phyloP scores from a whole-genome alignment of 768 basidiomycete genomes.

The Megacollybia marginata region DNA sequence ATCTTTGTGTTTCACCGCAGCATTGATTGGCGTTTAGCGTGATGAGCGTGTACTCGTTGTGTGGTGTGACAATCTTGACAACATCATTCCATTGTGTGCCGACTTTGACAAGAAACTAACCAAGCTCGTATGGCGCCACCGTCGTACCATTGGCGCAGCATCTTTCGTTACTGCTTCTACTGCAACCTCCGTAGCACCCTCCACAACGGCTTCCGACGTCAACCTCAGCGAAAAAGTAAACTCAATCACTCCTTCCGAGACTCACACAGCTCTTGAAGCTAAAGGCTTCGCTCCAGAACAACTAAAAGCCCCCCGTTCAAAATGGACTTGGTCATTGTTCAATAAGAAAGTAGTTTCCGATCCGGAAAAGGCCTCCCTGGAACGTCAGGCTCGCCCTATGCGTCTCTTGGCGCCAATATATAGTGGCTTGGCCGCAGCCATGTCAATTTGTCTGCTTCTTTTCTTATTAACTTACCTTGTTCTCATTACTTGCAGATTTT shows the following conservation, averaged over 20 bases:
- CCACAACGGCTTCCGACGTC: constrained; percentile 44
- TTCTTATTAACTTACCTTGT: background rate
- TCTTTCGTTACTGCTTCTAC: constrained; percentile 32
- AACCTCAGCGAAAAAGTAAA: constrained; percentile 45
- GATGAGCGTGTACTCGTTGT: constrained; percentile 78
- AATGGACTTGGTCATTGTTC: constrained; percentile 41
- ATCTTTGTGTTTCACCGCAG: background rate
- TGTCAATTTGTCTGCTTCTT: constrained; percentile 52
- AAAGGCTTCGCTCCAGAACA: constrained; percentile 9
- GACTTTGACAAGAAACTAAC: constrained; percentile 69
- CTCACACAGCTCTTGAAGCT: constrained; percentile 17
- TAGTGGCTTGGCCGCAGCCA: constrained; percentile 57
- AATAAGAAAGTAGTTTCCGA: constrained; percentile 31
- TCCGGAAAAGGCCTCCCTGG: constrained; percentile 39
- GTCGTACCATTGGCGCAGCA: constrained; percentile 23
- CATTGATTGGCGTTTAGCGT: constrained; percentile 36
- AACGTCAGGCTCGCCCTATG: constrained; percentile 34
- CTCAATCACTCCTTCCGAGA: constrained; percentile 20
- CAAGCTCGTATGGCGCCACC: constrained; percentile 47
- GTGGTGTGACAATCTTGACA: constrained; percentile 81
- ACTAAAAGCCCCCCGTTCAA: background rate
- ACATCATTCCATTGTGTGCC: constrained; percentile 62
- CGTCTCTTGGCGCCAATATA: constrained; percentile 70
- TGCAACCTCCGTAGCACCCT: constrained; percentile 33
- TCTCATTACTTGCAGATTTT: constrained; percentile 43